Percentiles rank a stretch among this genome's conserved stretches.
Evolutionary conservation across 2,329 filamentous ascomycete genomes (phyloP).

Genomic region (Periglandula ipomoeae): DNA sequence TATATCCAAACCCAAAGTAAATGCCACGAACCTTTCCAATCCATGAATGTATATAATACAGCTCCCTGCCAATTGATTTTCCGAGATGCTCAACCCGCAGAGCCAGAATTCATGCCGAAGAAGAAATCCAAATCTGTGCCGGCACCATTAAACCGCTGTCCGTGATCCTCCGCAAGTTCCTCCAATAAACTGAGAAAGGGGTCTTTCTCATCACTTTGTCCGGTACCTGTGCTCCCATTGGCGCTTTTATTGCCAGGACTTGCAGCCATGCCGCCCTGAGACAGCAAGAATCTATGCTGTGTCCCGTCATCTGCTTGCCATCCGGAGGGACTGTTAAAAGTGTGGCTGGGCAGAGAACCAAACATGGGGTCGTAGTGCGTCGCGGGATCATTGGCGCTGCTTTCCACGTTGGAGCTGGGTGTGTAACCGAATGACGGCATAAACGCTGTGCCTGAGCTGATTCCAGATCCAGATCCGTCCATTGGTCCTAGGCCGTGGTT

Average conservation of each 20-base stretch:
- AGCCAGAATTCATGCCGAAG: conserved; percentile 24
- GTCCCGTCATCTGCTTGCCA: conserved; percentile 36
- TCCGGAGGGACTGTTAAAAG: conserved; percentile 40
- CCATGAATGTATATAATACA: not conserved
- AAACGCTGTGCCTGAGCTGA: conserved; percentile 1
- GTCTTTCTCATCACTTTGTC: conserved; percentile 58
- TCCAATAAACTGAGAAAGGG: conserved; percentile 72
- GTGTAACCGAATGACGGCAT: conserved; percentile 28
- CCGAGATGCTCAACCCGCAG: not conserved
- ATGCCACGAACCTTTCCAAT: not conserved
- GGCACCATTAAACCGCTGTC: conserved; percentile 51
- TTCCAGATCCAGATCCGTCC: not conserved
- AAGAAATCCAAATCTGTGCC: conserved; percentile 76
- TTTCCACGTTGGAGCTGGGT: conserved; percentile 7
- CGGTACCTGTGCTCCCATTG: conserved; percentile 39
- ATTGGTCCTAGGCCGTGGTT: conserved; percentile 3
- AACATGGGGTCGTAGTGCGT: conserved; percentile 50
- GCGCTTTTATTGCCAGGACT: conserved; percentile 41
- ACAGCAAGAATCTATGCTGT: conserved; percentile 13
- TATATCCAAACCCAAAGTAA: not conserved
- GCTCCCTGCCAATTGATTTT: not conserved
- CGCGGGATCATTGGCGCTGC: not conserved
- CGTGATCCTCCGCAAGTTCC: conserved; percentile 68
- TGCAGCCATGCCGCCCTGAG: conserved; percentile 13
- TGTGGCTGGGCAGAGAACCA: conserved; percentile 42